Conservation (phyloP, 495 filamentous ascomycete species). For the Tuber calosporum region DNA sequence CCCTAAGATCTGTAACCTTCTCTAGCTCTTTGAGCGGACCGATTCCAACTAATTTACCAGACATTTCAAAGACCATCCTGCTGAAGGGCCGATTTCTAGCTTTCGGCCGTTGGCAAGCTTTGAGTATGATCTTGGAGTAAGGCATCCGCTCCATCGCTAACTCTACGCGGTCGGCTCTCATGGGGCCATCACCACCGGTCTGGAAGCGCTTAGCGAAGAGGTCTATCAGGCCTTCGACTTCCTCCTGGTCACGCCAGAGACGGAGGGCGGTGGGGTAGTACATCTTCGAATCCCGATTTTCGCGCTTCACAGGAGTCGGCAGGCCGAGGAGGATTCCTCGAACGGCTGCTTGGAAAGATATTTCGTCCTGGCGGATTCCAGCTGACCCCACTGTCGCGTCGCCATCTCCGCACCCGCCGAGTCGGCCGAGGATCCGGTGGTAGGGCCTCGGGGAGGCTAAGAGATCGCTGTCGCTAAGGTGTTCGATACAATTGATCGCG, state of each 20-base stretch:
- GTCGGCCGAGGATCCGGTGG: constrained; percentile 48
- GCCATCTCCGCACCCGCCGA: constrained; percentile 43
- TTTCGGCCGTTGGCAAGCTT: constrained; percentile 40
- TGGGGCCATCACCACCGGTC: constrained; percentile 38
- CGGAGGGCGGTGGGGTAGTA: constrained; percentile 74
- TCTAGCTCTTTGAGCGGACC: constrained; percentile 52
- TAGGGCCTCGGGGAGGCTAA: constrained; percentile 57
- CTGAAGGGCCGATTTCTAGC: constrained; percentile 27
- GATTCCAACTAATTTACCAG: background rate
- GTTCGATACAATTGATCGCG: constrained; percentile 65
- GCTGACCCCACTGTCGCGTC: constrained; percentile 54
- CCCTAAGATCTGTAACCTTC: constrained; percentile 60
- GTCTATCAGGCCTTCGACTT: constrained; percentile 64
- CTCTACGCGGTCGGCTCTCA: constrained; percentile 45
- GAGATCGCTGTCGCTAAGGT: constrained; percentile 78
- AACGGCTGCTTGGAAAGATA: constrained; percentile 79
- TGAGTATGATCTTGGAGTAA: constrained; percentile 64
- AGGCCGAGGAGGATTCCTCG: constrained; percentile 75
- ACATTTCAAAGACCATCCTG: constrained; percentile 8
- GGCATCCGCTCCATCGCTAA: constrained; percentile 76
- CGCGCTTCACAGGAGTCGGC: constrained; percentile 73
- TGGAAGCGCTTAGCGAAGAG: constrained; percentile 53
- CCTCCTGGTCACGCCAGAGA: constrained; percentile 69
- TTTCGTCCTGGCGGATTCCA: constrained; percentile 77
- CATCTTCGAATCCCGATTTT: constrained; percentile 56